Evolutionary conservation across 768 basidiomycete species (phyloP), one percentile per base, ranked within the genome.

Genomic region (Boletus pseudopeckii): DNA sequence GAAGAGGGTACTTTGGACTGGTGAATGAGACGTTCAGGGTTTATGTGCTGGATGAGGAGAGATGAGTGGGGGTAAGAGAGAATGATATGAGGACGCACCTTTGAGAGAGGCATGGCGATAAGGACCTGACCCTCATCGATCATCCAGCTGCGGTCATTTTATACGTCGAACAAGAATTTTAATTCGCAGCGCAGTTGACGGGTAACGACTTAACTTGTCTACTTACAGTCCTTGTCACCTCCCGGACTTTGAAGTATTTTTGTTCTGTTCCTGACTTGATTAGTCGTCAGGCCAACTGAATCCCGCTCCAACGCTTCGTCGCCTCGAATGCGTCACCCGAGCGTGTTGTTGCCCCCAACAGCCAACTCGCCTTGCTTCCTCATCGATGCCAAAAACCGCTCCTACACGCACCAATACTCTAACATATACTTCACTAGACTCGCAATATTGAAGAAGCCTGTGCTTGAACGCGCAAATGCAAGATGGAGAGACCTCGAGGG

Each of bases 381-480:
- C n/a, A 71, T 82, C 50, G 71, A 72, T 41, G 50, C 65, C 13
- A 64, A 64, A n/a, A 74, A 78, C 62, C 75, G 74, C 55, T 80
- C 80, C 11, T 88, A 85, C 71, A 80, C 72, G 59, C 79, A 86
- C 60, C 86, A 88, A 62, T 88, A 86, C 68, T 80, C 87, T 1
- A 88, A 86, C 63, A 80, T 88, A 36, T 88, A 88, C 71, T 88
- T 84, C 60, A 74, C 80, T 3, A 66, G 86, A 33, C 74, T 88
- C 20, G 72, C 76, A 22, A 66, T 76, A 57, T 70, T 88, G 9
- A 71, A 79, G 42, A 62, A 66, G 28, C 71, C 75, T 7, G 80
- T 86, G 11, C 73, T 77, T 39, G 66, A 75, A 42, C 72, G 73
- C 15, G 87, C 87, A 4, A 61, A 58, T 38, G 71, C 69, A 48